These are phyloP conservation scores for Jaltomata sinuosa DNA, from an alignment of 257 asterid genomes.

Conservation along the genomic window DNA sequence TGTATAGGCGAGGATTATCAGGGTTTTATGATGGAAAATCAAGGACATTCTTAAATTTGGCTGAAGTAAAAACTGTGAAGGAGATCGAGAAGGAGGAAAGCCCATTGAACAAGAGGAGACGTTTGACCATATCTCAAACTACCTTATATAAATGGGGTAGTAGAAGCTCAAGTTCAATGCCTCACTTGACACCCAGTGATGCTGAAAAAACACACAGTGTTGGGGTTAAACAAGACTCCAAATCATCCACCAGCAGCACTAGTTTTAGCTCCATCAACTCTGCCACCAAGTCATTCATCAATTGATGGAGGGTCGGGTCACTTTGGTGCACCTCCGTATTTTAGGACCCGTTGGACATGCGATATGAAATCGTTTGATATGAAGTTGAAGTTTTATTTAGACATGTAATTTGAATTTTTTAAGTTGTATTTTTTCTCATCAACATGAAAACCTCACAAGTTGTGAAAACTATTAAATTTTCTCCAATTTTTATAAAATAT, in stretches of 20 bases:
- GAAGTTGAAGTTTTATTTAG: too few relatives aligned
- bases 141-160: neutral
- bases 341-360: rapidly evolving
- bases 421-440: too few relatives aligned
- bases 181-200: neutral
- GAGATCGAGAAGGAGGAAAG: neutral
- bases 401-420: too few relatives aligned
- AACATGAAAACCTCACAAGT: too few relatives aligned
- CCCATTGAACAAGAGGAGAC: neutral
- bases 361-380: too few relatives aligned
- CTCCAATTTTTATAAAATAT: too few relatives aligned
- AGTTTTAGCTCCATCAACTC: neutral
- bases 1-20: neutral
- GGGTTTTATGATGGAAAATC: neutral
- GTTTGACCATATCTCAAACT: neutral
- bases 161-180: neutral
- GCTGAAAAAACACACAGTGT: neutral
- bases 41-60: neutral
- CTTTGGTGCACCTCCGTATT: neutral
- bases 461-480: too few relatives aligned
- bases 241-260: neutral
- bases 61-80: neutral
- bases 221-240: neutral
- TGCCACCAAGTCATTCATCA: neutral
- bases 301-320: neutral